Conservation (phyloP, 805 yeast genomes). For the Saccharomycopsis amapae region DNA sequence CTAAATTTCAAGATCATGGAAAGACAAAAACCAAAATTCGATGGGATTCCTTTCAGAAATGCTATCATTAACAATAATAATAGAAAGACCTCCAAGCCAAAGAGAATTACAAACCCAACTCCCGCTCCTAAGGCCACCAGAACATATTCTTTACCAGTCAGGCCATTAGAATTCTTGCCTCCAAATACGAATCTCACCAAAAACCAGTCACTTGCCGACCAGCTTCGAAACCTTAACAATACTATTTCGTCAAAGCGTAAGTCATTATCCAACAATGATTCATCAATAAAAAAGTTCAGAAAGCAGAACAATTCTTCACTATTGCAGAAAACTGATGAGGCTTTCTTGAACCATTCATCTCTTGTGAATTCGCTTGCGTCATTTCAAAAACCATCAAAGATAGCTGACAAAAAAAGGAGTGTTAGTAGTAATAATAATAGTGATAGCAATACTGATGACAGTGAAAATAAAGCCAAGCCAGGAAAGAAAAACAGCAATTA, state of each 20-base stretch:
- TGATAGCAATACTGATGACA: background rate
- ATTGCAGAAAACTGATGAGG: background rate
- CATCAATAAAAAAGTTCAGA: background rate
- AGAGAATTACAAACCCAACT: slow-evolving; percentile 36
- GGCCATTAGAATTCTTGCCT: slow-evolving; percentile 3
- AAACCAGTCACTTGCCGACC: background rate
- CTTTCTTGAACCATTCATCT: slow-evolving; percentile 1
- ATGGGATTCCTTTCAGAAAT: background rate
- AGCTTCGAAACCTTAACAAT: background rate
- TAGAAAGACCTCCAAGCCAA: background rate
- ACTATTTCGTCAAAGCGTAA: background rate
- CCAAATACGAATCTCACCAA: slow-evolving; percentile 1
- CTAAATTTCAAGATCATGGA: slow-evolving; percentile 15
- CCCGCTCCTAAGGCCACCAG: slow-evolving; percentile 39
- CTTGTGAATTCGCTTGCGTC: background rate
- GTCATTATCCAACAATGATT: background rate
- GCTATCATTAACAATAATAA: background rate
- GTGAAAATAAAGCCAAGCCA: background rate
- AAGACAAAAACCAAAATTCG: background rate
- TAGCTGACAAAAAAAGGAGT: no score
- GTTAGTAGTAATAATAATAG: no score
- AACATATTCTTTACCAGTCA: slow-evolving; percentile 37
- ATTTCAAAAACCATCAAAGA: no score
- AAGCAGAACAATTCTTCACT: slow-evolving; percentile 3
- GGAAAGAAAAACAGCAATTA: slow-evolving; percentile 5